Evolutionary conservation across 805 yeast genomes (phyloP), one percentile per base, ranked within the genome.

Genomic region (Priceomyces carsonii): DNA sequence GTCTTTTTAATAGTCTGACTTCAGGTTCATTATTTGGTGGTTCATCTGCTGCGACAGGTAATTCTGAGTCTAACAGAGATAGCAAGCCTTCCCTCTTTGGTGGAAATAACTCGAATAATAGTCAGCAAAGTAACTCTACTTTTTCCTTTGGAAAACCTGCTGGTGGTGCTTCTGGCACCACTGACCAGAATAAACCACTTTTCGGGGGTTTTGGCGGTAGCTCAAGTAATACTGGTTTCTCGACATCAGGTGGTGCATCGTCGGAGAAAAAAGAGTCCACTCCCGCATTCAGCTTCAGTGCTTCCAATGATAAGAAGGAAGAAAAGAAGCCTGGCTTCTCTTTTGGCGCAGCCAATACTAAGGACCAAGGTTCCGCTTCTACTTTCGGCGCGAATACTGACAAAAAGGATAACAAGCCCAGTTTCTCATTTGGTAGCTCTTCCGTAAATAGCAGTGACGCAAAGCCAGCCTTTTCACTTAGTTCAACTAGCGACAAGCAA

Each of bases 1-100:
- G 57, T 8, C 53, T 59, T 1, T 42, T 61, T 26, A 31, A 41
- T 6, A 29, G 18, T 18, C 17, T 18, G 20, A 10, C n/a, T n/a
- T n/a, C n/a, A n/a, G n/a, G n/a, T n/a, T n/a, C n/a, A 16, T 15
- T 21, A 27, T 27, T 27, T 16, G 29, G 29, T 15, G 20, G 16
- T 16, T 8, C 29, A 8, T 6, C 12, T 27, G 29, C 21, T 6
- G 26, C 26, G n/a, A n/a, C n/a, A n/a, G n/a, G n/a, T n/a, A n/a
- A n/a, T n/a, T 15, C 13, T 18, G 36, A 39, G 14, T 47, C 36
- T 2, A 40, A 39, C 17, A 44, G 39, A 18, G 38, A 29, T 25
- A 37, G 34, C 13, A 42, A 43, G 24, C 39, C 39, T 14, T 24
- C 47, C 36, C 16, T 29, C 8, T 23, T 17, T 26, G 36, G 40